A percentile compares a stretch with the other conserved stretches of the same genome.
Conservation (phyloP, 1,284 basidiomycete genomes). For the Peniophora sp. region DNA sequence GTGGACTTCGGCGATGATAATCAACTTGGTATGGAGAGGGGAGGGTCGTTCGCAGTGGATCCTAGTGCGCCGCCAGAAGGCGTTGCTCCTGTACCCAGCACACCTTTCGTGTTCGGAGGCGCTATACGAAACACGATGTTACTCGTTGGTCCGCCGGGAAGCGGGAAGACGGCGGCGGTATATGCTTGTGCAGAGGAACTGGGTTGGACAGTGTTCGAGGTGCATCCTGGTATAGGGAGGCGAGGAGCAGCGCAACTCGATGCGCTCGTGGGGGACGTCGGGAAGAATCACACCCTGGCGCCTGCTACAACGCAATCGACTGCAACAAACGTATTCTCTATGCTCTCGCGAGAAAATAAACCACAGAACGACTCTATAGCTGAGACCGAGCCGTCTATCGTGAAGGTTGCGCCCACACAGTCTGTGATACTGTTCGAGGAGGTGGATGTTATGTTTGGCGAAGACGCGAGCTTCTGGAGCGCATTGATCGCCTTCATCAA, state of each 20-base stretch:
- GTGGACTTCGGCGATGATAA: constrained; percentile 1
- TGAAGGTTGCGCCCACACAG: constrained; percentile 33
- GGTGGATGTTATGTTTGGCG: constrained; percentile 88
- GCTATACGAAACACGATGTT: constrained; percentile 80
- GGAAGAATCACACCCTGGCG: constrained; percentile 69
- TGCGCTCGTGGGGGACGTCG: constrained; percentile 84
- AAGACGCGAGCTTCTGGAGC: constrained; percentile 90
- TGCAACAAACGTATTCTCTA: not conserved
- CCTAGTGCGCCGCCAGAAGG: not conserved
- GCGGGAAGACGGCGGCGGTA: constrained; percentile 89
- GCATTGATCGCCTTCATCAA: constrained; percentile 75
- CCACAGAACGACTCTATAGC: not conserved
- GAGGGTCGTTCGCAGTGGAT: constrained; percentile 5
- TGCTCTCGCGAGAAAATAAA: not conserved
- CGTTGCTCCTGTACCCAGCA: not conserved
- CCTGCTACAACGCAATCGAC: constrained; percentile 14
- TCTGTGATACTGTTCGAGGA: constrained; percentile 95
- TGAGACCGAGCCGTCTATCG: not conserved
- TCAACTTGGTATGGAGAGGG: not conserved
- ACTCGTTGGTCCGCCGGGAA: constrained; percentile 75
- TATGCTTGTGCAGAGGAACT: constrained; percentile 92
- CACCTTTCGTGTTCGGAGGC: constrained; percentile 27
- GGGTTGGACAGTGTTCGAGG: constrained; percentile 95
- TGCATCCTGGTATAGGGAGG: constrained; percentile 91
- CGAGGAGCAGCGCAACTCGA: constrained; percentile 77